Evolutionary conservation across 116 monocot species (phyloP), one percentile per base, ranked within the genome.

Genomic region (Iris pallida): DNA sequence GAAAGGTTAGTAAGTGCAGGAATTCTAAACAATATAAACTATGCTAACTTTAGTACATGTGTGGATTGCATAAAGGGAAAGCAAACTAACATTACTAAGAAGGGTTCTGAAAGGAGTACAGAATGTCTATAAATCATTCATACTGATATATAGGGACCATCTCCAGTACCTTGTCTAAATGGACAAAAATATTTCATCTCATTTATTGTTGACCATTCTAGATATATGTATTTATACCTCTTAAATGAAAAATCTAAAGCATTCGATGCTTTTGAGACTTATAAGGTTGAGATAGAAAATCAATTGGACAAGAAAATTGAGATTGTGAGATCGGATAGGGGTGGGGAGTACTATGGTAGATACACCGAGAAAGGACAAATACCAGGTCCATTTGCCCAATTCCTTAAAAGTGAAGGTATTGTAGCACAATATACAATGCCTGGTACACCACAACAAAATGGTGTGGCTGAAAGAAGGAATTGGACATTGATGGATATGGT

Each of bases 131-230:
- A n/a, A n/a, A n/a, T n/a, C n/a, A n/a, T n/a, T n/a, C n/a, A n/a
- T n/a, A n/a, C n/a, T n/a, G 16, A 20, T 19, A 4, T 57, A 10
- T 57, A 13, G 5, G 40, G 41, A 60, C 11, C 9, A 40, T 60
- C 6, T 11, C 4, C 20, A 11, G 8, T 3, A 1, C 40, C 59
- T 17, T 41, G 4, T 12, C 40, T 41, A 2, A 41, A 60, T 51
- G 18, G 61, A 41, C n/a, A 49, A 5, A 71, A 71, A 48, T 71
- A 61, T 18, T 69, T 55, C 43, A 69, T 68, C 45, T 44, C 30
- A 0, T 56, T 69, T 69, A 69, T 69, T 7, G 49, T 65, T 65
- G 45, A 75, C 51, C 52, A 67, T 20, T 71, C 49, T 49, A 11
- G 47, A 60, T 60, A 46, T 45, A 63, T 63, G 45, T 47, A 45